These are phyloP conservation scores for Hyparrhenia diplandra DNA, from an alignment of 176 grass and related monocot species.

Conservation along the genomic window DNA sequence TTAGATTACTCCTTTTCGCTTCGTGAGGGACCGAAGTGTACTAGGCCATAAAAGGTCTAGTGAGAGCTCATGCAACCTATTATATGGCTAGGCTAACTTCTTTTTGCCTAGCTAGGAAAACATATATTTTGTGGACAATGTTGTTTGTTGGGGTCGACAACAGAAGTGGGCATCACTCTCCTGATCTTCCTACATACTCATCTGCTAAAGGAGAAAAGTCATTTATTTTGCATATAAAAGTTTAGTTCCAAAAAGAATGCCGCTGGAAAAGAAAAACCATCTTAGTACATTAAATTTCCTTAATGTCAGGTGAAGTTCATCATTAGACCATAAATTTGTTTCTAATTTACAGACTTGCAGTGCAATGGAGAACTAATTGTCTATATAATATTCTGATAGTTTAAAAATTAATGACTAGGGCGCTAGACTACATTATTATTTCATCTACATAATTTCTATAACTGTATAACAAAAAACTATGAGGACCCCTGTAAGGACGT, in stretches of 20 bases:
- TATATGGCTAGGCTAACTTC: no score
- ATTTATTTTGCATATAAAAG: no score
- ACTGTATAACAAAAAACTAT: not conserved
- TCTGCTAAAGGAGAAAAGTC: not conserved
- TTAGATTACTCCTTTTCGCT: not conserved
- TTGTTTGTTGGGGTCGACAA: no score
- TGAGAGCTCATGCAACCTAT: no score
- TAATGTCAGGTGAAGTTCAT: not conserved
- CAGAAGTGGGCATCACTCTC: not conserved
- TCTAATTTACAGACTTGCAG: not conserved
- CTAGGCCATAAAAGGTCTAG: not conserved
- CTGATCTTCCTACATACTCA: not conserved
- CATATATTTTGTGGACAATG: no score
- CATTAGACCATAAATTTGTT: not conserved
- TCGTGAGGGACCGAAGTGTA: not conserved
- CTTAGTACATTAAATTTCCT: not conserved
- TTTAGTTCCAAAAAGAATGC: not conserved
- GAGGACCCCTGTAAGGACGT: not conserved
- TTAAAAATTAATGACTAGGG: no score
- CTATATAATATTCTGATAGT: no score
- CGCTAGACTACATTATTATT: not conserved
- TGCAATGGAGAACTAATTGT: no score
- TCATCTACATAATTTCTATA: not conserved
- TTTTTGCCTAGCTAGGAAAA: no score
- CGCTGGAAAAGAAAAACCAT: not conserved